These are phyloP conservation scores for Pseudocercospora fuligena DNA, from an alignment of 2,329 filamentous ascomycete species.

Conservation along the genomic window DNA sequence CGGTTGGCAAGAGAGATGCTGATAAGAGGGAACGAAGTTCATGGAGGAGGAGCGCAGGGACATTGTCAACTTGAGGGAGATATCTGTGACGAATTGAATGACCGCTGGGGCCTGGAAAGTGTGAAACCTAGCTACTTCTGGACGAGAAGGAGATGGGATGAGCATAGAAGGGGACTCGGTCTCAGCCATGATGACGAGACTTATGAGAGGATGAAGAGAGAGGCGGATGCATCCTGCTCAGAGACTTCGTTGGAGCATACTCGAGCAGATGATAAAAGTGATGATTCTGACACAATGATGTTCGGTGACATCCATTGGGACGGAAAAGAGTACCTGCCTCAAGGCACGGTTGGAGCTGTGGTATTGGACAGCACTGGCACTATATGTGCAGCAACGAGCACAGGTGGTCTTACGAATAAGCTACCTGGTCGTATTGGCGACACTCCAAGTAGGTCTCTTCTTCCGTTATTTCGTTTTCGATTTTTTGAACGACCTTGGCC, in stretches of 20 bases:
- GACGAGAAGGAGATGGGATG: slow-evolving; percentile 77
- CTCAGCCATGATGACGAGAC: slow-evolving; percentile 42
- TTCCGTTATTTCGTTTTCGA: not conserved
- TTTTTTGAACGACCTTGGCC: not conserved
- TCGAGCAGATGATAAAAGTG: not conserved
- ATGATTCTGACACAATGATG: not conserved
- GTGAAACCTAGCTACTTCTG: slow-evolving; percentile 77
- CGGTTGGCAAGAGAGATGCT: slow-evolving; percentile 73
- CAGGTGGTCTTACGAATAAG: slow-evolving; percentile 87
- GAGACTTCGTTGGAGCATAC: not conserved
- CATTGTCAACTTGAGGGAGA: slow-evolving; percentile 72
- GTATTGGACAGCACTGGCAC: slow-evolving; percentile 77
- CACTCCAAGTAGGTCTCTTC: slow-evolving; percentile 60
- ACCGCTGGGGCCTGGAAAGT: slow-evolving; percentile 70
- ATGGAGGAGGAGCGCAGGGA: slow-evolving; percentile 65
- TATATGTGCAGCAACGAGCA: slow-evolving; percentile 69
- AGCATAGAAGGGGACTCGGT: slow-evolving; percentile 68
- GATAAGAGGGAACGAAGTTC: slow-evolving; percentile 66
- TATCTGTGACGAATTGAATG: slow-evolving; percentile 71
- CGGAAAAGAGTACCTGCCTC: slow-evolving; percentile 70
- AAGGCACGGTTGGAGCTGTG: slow-evolving; percentile 84
- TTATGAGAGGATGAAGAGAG: slow-evolving; percentile 50
- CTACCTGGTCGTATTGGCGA: slow-evolving; percentile 83
- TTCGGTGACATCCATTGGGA: slow-evolving; percentile 54
- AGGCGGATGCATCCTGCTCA: slow-evolving; percentile 35